Percentiles rank a stretch among this genome's conserved stretches.
Conservation (phyloP, 176 grass and related monocot genomes). For the Pharus latifolius region DNA sequence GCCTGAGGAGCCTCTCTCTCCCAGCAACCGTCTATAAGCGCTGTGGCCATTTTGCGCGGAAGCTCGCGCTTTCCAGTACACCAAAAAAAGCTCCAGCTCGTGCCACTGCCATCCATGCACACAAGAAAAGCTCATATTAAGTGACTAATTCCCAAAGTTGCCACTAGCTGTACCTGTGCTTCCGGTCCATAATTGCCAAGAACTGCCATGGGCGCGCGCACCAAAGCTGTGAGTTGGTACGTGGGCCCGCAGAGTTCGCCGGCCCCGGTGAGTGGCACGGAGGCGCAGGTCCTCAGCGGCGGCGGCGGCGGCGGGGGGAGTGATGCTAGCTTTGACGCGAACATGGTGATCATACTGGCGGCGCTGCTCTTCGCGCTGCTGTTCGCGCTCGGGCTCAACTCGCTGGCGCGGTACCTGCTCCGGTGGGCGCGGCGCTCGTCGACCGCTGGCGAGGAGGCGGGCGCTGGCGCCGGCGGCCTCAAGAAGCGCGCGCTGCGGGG, state of each 20-base stretch:
- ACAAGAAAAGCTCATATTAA: too few relatives aligned
- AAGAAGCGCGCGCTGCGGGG: constrained; percentile 53
- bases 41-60: background rate
- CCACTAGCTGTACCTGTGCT: background rate
- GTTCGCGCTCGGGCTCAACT: constrained; percentile 70
- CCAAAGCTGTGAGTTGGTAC: constrained; percentile 29
- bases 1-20: background rate
- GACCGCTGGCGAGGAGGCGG: background rate
- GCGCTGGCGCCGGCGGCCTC: constrained; percentile 13
- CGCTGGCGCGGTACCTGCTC: constrained; percentile 50
- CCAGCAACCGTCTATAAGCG: constrained; percentile 4
- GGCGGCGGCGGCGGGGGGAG: background rate
- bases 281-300: constrained; percentile 32
- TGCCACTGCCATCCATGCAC: background rate
- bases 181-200: constrained; percentile 14
- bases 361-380: constrained; percentile 74
- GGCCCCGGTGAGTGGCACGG: constrained; percentile 1
- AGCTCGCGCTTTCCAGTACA: background rate
- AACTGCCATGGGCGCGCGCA: constrained; percentile 15
- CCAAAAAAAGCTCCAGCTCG: background rate
- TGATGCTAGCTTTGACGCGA: constrained; percentile 77
- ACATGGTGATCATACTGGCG: constrained; percentile 94
- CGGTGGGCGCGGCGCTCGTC: constrained; percentile 41
- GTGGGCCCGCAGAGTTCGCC: constrained; percentile 4
- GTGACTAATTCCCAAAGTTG: too few relatives aligned